These are phyloP conservation scores for Gynostemma pentaphyllum DNA, from an alignment of 306 rosid genomes.

Conservation along the genomic window DNA sequence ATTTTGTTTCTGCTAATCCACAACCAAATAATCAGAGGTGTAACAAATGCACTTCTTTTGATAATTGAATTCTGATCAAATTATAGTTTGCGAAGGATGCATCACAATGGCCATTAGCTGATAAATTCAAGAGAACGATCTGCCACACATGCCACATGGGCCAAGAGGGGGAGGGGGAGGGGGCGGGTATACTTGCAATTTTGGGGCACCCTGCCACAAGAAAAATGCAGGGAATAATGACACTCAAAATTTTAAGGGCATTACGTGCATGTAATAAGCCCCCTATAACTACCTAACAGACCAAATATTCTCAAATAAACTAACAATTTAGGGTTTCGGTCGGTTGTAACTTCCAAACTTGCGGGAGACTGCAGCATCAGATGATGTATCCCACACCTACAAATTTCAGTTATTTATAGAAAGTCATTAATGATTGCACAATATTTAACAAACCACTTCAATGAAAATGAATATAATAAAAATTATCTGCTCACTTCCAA, in stretches of 20 bases:
- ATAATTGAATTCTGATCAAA: too few relatives aligned
- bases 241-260: slow-evolving; percentile 6
- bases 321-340: slow-evolving; percentile 20
- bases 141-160: too few relatives aligned
- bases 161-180: background rate
- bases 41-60: too few relatives aligned
- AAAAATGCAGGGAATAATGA: background rate
- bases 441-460: background rate
- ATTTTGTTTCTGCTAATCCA: too few relatives aligned
- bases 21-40: too few relatives aligned
- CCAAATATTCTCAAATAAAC: background rate
- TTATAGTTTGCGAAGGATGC: too few relatives aligned
- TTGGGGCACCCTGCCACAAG: background rate
- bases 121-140: background rate
- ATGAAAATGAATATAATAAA: background rate
- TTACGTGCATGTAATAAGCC: background rate
- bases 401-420: slow-evolving; percentile 12
- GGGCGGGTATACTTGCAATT: background rate
- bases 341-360: slow-evolving; percentile 31
- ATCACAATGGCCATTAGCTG: background rate
- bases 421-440: background rate
- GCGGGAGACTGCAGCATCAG: slow-evolving; percentile 38
- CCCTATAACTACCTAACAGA: slow-evolving; percentile 5
- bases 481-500: slow-evolving; percentile 43
- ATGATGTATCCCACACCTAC: slow-evolving; percentile 62